Percentiles rank a stretch among this genome's conserved stretches.
Evolutionary conservation across 805 yeast genomes (phyloP).

Genomic region (Zygosaccharomyces siamensis): DNA sequence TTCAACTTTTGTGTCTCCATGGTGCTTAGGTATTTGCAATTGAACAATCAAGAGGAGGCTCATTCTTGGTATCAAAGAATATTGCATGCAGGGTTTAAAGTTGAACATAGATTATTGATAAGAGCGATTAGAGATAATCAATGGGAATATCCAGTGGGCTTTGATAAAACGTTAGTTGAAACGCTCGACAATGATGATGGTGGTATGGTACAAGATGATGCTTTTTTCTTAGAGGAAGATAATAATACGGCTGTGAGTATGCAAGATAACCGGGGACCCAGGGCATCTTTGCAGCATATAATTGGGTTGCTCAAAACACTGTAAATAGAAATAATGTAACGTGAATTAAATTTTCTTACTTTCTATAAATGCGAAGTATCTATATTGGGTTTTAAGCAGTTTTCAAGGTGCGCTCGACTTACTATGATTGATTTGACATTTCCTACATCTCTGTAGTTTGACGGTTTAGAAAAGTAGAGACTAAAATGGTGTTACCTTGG

Average conservation of each 20-base stretch:
- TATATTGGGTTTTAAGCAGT: neutral
- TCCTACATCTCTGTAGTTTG: neutral
- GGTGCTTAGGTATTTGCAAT: slow-evolving; percentile 20
- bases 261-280: neutral
- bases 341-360: neutral
- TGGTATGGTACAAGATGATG: slow-evolving; percentile 7
- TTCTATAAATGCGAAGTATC: neutral
- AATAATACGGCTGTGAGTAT: slow-evolving; percentile 1
- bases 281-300: slow-evolving; percentile 4
- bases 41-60: slow-evolving; percentile 22
- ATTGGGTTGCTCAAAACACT: slow-evolving; percentile 7
- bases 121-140: slow-evolving; percentile 14
- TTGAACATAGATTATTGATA: slow-evolving; percentile 22
- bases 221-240: slow-evolving; percentile 5
- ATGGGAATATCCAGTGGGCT: slow-evolving; percentile 27
- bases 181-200: slow-evolving; percentile 4
- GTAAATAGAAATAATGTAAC: neutral
- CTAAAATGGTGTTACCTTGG: neutral
- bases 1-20: slow-evolving; percentile 27
- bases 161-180: slow-evolving; percentile 16
- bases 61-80: slow-evolving; percentile 29
- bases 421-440: neutral
- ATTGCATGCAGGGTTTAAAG: slow-evolving; percentile 19
- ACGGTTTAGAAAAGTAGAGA: neutral
- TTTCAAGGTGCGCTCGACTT: neutral